Conservation (phyloP, 345 rosid species). For the Sisymbrium altissimum region DNA sequence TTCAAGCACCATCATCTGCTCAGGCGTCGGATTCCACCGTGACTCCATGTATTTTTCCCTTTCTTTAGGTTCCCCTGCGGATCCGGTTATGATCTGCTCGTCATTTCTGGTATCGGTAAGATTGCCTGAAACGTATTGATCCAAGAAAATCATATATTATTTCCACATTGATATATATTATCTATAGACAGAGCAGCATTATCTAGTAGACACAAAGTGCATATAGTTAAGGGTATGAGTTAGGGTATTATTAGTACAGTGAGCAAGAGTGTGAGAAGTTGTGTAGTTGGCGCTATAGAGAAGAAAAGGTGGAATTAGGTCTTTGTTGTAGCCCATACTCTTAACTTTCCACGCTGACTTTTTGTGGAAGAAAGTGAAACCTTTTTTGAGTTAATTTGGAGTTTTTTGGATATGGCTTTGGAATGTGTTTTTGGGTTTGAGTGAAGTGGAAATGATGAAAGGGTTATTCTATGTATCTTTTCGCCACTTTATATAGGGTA, state of each 20-base stretch:
- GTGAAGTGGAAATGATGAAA: not conserved
- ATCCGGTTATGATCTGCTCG: not conserved
- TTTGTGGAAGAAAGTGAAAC: not conserved
- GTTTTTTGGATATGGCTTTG: not conserved
- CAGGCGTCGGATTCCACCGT: conserved; percentile 71
- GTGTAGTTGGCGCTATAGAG: not conserved
- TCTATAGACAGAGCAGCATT: no score
- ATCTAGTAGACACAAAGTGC: not conserved
- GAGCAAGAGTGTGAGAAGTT: conserved; percentile 3
- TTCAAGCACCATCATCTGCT: conserved; percentile 52
- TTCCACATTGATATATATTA: not conserved
- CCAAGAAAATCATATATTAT: not conserved
- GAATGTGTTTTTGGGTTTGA: not conserved
- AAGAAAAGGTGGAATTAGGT: not conserved
- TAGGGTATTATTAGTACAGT: conserved; percentile 5
- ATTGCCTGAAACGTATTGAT: not conserved
- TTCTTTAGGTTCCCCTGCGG: not conserved
- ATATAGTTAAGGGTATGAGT: not conserved
- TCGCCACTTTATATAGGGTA: not conserved
- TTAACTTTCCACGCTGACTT: not conserved
- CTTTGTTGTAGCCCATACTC: conserved; percentile 13
- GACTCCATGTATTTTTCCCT: not conserved
- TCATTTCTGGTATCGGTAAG: not conserved
- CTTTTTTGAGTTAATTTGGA: not conserved
- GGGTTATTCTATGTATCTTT: not conserved